These are phyloP conservation scores for Sporothrix brunneoviolacea DNA, from an alignment of 2,329 filamentous ascomycete species.

Conservation along the genomic window DNA sequence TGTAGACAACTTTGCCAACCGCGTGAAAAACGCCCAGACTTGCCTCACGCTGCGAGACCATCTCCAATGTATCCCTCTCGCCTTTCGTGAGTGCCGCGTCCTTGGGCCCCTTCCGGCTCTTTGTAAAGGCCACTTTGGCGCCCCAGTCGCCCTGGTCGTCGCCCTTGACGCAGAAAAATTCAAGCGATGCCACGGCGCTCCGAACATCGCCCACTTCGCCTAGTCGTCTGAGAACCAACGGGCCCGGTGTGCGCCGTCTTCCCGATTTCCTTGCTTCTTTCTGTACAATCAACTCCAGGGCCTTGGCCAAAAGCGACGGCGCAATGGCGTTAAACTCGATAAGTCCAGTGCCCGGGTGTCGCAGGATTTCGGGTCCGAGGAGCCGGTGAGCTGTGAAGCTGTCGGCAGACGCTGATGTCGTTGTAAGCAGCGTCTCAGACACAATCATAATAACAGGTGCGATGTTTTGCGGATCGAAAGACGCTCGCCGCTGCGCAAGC, in stretches of 20 bases:
- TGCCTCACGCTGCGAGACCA: slow-evolving; percentile 80
- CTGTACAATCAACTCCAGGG: slow-evolving; percentile 70
- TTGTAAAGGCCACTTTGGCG: slow-evolving; percentile 64
- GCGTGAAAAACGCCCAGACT: slow-evolving; percentile 94
- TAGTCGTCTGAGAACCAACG: slow-evolving; percentile 68
- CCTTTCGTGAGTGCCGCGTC: slow-evolving; percentile 60
- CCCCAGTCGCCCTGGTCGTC: slow-evolving; percentile 71
- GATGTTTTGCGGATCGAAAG: slow-evolving; percentile 36
- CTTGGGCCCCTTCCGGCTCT: slow-evolving; percentile 55
- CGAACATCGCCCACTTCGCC: slow-evolving; percentile 87
- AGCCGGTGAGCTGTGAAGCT: slow-evolving; percentile 90
- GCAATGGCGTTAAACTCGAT: slow-evolving; percentile 95
- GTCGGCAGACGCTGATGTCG: slow-evolving; percentile 75
- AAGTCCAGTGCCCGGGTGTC: slow-evolving; percentile 68
- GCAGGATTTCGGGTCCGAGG: slow-evolving; percentile 76
- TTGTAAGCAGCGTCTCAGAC: slow-evolving; percentile 83
- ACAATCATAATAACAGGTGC: slow-evolving; percentile 82
- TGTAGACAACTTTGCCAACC: slow-evolving; percentile 92
- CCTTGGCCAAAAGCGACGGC: slow-evolving; percentile 76
- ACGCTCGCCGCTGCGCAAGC: slow-evolving; percentile 30
- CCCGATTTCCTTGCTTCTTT: slow-evolving; percentile 81
- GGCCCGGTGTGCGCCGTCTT: slow-evolving; percentile 67
- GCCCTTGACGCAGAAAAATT: slow-evolving; percentile 83
- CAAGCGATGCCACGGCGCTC: slow-evolving; percentile 83
- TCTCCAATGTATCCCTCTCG: slow-evolving; percentile 71